Conservation (phyloP, 371 early-diverging fungal species). For the Coemansia sp. region DNA sequence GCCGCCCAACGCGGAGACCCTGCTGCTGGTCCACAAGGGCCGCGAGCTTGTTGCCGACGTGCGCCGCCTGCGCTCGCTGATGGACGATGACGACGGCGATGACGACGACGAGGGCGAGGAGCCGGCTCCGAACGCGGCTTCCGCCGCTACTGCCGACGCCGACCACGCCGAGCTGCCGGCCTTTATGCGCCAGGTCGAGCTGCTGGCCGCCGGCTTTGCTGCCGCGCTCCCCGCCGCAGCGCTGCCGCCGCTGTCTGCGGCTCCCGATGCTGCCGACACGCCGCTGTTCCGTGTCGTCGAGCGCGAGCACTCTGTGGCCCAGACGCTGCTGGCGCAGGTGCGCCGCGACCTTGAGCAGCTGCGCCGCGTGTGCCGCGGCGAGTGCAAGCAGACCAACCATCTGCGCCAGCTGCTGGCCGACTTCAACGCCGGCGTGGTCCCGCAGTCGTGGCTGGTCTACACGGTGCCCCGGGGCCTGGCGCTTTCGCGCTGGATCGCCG, state of each 20-base stretch:
- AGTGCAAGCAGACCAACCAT: slow-evolving; percentile 85
- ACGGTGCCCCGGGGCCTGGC: slow-evolving; percentile 59
- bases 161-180: slow-evolving; percentile 59
- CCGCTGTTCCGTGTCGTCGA: slow-evolving; percentile 84
- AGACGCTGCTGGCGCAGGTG: slow-evolving; percentile 61
- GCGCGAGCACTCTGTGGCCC: slow-evolving; percentile 72
- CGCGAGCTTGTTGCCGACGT: slow-evolving; percentile 77
- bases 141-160: background rate
- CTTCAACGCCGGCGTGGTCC: slow-evolving; percentile 73
- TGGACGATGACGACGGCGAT: slow-evolving; percentile 73
- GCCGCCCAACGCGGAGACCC: slow-evolving; percentile 91
- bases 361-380: slow-evolving; percentile 68
- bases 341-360: slow-evolving; percentile 68
- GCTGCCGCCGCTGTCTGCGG: background rate
- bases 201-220: slow-evolving; percentile 62
- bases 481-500: slow-evolving; percentile 71
- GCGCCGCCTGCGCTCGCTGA: slow-evolving; percentile 76
- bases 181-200: slow-evolving; percentile 72
- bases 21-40: slow-evolving; percentile 76
- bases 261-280: slow-evolving; percentile 48
- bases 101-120: slow-evolving; percentile 53
- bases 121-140: background rate
- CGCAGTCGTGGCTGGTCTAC: slow-evolving; percentile 74
- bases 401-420: slow-evolving; percentile 67
- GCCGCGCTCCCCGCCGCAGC: slow-evolving; percentile 59